Evolutionary conservation across 192 early-diverging fungal genomes (phyloP).

Genomic region (Oehlia diaphana): DNA sequence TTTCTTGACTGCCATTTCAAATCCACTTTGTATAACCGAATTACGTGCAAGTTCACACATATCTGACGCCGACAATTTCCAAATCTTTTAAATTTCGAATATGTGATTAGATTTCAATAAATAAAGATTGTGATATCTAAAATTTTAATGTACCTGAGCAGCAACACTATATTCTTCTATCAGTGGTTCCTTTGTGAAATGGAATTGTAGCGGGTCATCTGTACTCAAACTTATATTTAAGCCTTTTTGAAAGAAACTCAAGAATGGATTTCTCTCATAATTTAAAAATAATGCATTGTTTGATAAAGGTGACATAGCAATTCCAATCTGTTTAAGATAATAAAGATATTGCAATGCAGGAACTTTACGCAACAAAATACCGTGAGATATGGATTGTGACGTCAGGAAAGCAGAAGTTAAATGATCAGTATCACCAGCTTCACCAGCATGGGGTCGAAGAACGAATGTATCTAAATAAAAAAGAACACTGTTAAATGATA

Average conservation of each 20-base stretch:
- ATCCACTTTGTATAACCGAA: conserved; percentile 87
- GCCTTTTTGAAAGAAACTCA: conserved; percentile 89
- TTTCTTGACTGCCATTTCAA: conserved; percentile 83
- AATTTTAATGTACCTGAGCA: conserved; percentile 61
- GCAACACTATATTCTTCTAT: conserved; percentile 97
- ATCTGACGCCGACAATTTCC: conserved; percentile 87
- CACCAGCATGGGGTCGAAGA: conserved; percentile 89
- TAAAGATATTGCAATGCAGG: conserved; percentile 94
- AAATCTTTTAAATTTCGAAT: conserved; percentile 59
- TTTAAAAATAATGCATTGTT: conserved; percentile 96
- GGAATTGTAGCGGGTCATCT: conserved; percentile 96
- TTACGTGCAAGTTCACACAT: conserved; percentile 96
- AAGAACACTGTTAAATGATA: not conserved
- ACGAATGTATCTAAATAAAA: conserved; percentile 79
- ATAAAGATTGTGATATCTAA: not conserved
- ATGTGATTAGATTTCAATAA: not conserved
- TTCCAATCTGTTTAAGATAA: conserved; percentile 93
- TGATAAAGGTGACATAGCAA: conserved; percentile 95
- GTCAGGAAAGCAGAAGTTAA: conserved; percentile 87
- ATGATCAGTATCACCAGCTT: conserved; percentile 95
- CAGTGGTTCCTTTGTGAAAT: conserved; percentile 94
- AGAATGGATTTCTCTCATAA: conserved; percentile 91
- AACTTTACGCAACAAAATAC: conserved; percentile 91
- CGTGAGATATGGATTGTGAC: conserved; percentile 86
- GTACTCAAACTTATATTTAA: conserved; percentile 92